Percentiles rank a stretch among this genome's conserved stretches.
Conservation (phyloP, 1,139 yeast genomes). For the Protomyces pachydermus region DNA sequence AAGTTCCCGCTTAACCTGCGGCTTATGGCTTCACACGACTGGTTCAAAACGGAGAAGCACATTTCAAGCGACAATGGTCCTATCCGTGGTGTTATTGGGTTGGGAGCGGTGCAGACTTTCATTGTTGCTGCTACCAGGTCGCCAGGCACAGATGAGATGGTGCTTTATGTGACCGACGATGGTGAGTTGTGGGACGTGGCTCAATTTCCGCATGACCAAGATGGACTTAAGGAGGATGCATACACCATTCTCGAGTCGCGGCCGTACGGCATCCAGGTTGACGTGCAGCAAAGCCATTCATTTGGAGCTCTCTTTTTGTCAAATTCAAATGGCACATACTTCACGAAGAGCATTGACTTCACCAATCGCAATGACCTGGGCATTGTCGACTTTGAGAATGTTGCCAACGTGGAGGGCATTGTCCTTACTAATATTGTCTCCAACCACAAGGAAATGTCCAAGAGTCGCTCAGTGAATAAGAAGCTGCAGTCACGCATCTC, state of each 20-base stretch:
- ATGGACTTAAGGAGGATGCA: conserved; percentile 41
- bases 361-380: conserved; percentile 45
- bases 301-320: conserved; percentile 51
- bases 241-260: conserved; percentile 55
- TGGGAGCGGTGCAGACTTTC: conserved; percentile 51
- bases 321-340: conserved; percentile 60
- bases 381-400: conserved; percentile 46
- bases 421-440: conserved; percentile 53
- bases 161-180: conserved; percentile 57
- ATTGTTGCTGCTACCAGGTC: conserved; percentile 50
- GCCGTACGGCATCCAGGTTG: conserved; percentile 52
- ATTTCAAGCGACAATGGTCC: conserved; percentile 37
- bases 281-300: conserved; percentile 40
- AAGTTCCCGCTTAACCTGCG: conserved; percentile 44
- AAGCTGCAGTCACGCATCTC: conserved; percentile 47
- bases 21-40: conserved; percentile 51
- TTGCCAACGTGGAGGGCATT: conserved; percentile 64
- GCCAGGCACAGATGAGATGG: conserved; percentile 45
- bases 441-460: conserved; percentile 33
- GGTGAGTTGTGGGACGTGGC: conserved; percentile 52
- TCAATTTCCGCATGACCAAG: conserved; percentile 45
- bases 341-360: conserved; percentile 47
- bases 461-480: conserved; percentile 34
- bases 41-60: conserved; percentile 45
- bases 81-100: conserved; percentile 44